A percentile compares a stretch with the other conserved stretches of the same genome.
These are phyloP conservation scores for Athelia sp. DNA, from an alignment of 1,284 basidiomycete genomes.

Conservation along the genomic window DNA sequence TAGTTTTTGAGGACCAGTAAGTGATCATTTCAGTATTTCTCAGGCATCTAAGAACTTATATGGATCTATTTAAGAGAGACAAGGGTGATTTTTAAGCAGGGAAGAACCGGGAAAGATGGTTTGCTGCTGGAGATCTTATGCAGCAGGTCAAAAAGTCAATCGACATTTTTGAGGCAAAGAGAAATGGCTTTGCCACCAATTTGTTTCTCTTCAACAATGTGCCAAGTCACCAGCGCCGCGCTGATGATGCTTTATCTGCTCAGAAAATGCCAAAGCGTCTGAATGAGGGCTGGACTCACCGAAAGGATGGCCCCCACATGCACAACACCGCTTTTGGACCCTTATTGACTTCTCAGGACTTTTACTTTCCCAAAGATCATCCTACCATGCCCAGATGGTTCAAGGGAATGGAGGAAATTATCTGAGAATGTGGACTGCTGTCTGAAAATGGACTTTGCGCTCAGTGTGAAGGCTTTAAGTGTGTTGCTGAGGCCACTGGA, in stretches of 20 bases:
- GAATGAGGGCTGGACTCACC: conserved; percentile 15
- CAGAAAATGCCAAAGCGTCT: conserved; percentile 25
- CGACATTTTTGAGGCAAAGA: conserved; percentile 15
- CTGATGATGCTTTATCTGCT: conserved; percentile 20
- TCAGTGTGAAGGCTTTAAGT: conserved; percentile 20
- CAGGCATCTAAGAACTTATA: not conserved
- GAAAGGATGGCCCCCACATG: conserved; percentile 21
- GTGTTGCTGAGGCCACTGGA: conserved; percentile 3
- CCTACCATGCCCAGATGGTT: conserved; percentile 24
- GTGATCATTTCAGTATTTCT: conserved; percentile 1
- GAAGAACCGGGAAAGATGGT: conserved; percentile 16
- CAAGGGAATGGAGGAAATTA: conserved; percentile 29
- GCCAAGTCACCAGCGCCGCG: conserved; percentile 11
- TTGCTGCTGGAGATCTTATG: conserved; percentile 11
- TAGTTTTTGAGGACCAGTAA: conserved; percentile 10
- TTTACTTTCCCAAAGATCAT: conserved; percentile 27
- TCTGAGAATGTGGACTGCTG: conserved; percentile 30
- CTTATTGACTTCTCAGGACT: conserved; percentile 15
- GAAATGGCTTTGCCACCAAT: conserved; percentile 1
- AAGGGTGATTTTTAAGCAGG: conserved; percentile 13
- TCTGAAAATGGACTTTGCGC: conserved; percentile 12
- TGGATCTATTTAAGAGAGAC: conserved; percentile 2
- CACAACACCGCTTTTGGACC: conserved; percentile 12
- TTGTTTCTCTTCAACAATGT: conserved; percentile 18
- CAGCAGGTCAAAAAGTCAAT: conserved; percentile 13